A percentile compares a stretch with the other conserved stretches of the same genome.
phyloP scores from a whole-genome alignment of 805 yeast genomes.

The Kuraishia floccosa region DNA sequence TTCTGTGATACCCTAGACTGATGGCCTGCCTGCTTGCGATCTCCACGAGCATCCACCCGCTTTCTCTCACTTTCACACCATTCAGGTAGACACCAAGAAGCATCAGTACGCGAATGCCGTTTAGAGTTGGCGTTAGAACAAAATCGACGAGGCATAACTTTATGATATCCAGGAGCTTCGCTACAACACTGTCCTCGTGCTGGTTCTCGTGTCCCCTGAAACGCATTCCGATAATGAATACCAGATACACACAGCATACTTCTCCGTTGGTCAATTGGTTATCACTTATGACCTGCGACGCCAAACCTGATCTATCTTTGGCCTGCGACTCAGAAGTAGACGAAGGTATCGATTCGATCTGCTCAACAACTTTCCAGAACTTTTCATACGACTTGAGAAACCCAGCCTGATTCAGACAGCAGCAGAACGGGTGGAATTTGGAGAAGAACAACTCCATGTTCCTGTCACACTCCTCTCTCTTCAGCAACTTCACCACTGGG shows the following conservation, averaged over 20 bases:
- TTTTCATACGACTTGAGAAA: constrained; percentile 15
- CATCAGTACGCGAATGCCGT: constrained; percentile 30
- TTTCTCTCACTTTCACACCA: constrained; percentile 31
- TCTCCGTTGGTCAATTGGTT: constrained; percentile 17
- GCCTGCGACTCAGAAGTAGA: no score
- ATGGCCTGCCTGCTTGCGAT: constrained; percentile 34
- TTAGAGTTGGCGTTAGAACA: constrained; percentile 29
- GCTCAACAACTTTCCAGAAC: constrained; percentile 16
- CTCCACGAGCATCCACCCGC: constrained; percentile 35
- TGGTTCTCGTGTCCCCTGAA: no score
- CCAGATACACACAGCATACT: constrained; percentile 33
- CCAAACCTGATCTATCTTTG: no score
- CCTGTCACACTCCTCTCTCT: constrained; percentile 16
- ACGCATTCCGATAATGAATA: constrained; percentile 30
- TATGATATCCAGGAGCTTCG: constrained; percentile 26
- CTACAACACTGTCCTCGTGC: constrained; percentile 15
- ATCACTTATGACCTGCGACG: no score
- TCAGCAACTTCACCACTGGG: constrained; percentile 24
- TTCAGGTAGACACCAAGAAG: constrained; percentile 31
- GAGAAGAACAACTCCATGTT: constrained; percentile 21
- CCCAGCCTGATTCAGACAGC: constrained; percentile 18
- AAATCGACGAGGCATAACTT: constrained; percentile 30
- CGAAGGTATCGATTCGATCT: constrained; percentile 4
- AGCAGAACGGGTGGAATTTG: constrained; percentile 21
- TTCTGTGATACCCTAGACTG: constrained; percentile 35